Base-by-base conservation (phyloP, 2,329 filamentous ascomycete genomes). In the Aureobasidium sp. region DNA sequence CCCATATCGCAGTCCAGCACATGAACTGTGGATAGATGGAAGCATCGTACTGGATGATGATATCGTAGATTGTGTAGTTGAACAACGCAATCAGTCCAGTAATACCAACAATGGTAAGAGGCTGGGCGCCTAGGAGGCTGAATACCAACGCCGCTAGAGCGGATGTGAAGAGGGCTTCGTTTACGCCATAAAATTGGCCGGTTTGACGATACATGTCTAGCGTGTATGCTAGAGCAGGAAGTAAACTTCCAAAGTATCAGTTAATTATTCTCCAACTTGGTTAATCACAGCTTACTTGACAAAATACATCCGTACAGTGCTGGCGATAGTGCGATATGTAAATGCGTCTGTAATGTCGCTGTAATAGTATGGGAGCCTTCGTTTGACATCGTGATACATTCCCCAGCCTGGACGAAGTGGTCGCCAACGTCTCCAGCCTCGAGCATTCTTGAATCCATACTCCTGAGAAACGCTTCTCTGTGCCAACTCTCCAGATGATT, bases 31-130 rank as follows among this genome's bases (percentile, higher is more conserved):
- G 42, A 14, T 45, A 45, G 6, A 45, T 25, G 8, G 20, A 12
- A 2, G 42, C 42, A 5, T 27, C 79, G 63, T 83, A 78, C 11
- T 73, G 72, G 27, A 70, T 70, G 48, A 83, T 75, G 61, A 84
- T 84, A 63, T 84, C 80, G 70, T 82, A 84, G 64, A 83, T 83
- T 27, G 82, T 85, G 67, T 82, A 84, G 68, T 84, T 84, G 74
- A 85, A 84, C 52, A 74, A 58, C 6, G 77, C 78, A 41, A 82
- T 82, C 29, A 81, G 70, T 63, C 82, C 82, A 5, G 81, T 84
- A 39, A 84, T 80, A 5, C 82, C 82, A 17, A 84, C 81, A 20
- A 84, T 81, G 5, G 80, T 84, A 44, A 84, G 70, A 0, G 82
- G 82, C 66, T 84, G 82, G 29, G 76, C 79, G 25, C 75, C 75